Evolutionary conservation across 352 stramenopile genomes (phyloP), one percentile per base, ranked within the genome.

Genomic region (Pythium aquatile): DNA sequence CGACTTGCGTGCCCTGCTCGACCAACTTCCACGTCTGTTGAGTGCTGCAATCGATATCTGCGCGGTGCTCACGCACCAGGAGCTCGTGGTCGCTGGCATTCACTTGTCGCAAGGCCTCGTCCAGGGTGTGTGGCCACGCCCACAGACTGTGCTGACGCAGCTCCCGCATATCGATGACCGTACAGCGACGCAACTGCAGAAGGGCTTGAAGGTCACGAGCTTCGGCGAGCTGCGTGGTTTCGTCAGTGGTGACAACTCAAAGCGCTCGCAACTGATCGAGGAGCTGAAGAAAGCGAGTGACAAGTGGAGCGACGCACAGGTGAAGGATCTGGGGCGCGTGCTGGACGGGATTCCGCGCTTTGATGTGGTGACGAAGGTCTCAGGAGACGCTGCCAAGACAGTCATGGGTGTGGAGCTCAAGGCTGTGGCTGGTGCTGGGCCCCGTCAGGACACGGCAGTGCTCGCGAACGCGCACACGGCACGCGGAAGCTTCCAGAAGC

Each of bases 1-100:
- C 63, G 98, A 99, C 70, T 92, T 98, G 26, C 93, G 92, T 20
- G 93, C 83, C 56, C 82, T 99, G 30, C 72, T 99, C 46, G 97
- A 99, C 61, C 97, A 99, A 61, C 62, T 98, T 17, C 87, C 95
- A 26, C 93, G 98, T 39, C 68, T 99, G 32, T 72, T 99, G 5
- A 96, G 96, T 47, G 97, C 97, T 2, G 76, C 92, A 29, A 89
- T 98, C 42, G 92, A 98, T 53, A 83, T 98, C 29, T 87, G 83
- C 8, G 89, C 85, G 3, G 30, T 77, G 32, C 44, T 87, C n/a
- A 76, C 88, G 60, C 73, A 86, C 35, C 54, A 73, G 6, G 64
- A 73, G 20, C 63, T 93, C 5, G 70, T 89, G 32, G 70, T 86
- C 10, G 77, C 80, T 8, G 80, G 73, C 3, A 81, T 90, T 37